Conservation (phyloP, 352 stramenopile genomes). For the Phytopythium helicoides region DNA sequence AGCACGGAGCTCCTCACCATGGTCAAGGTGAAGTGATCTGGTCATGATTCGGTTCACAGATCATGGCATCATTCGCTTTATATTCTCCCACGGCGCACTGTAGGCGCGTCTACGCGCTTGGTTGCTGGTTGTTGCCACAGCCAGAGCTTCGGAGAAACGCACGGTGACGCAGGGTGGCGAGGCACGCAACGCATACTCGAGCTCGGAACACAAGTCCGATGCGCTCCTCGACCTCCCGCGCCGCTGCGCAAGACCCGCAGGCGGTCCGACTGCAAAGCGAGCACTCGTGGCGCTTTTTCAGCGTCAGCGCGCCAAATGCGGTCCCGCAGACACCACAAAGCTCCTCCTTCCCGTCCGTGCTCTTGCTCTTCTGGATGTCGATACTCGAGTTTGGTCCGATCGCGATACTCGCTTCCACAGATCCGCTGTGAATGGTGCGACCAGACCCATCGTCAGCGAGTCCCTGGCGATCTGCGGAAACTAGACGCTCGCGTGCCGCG, state of each 20-base stretch:
- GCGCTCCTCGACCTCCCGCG: constrained; percentile 7
- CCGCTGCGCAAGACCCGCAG: constrained; percentile 5
- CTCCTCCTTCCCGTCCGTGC: not conserved
- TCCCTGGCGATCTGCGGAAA: not conserved
- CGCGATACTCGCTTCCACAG: not conserved
- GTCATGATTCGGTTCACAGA: too few relatives aligned
- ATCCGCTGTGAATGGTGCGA: not conserved
- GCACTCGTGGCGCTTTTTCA: constrained; percentile 11
- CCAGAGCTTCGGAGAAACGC: constrained; percentile 3
- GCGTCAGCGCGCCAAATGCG: constrained; percentile 9
- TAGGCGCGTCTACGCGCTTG: not conserved
- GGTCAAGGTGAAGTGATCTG: too few relatives aligned
- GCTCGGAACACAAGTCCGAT: constrained; percentile 10
- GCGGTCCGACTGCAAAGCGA: constrained; percentile 4
- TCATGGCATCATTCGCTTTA: not conserved
- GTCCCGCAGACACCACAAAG: constrained; percentile 4
- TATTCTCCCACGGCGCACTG: not conserved
- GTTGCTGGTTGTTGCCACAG: not conserved
- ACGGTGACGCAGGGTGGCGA: constrained; percentile 3
- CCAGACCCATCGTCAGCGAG: too few relatives aligned
- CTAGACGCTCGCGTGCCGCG: not conserved
- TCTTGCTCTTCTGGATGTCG: not conserved
- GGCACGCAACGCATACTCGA: constrained; percentile 7
- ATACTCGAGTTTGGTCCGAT: too few relatives aligned
- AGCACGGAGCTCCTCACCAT: too few relatives aligned